Base-by-base conservation (phyloP, 2,329 filamentous ascomycete species). In the Colletotrichum abscissum region DNA sequence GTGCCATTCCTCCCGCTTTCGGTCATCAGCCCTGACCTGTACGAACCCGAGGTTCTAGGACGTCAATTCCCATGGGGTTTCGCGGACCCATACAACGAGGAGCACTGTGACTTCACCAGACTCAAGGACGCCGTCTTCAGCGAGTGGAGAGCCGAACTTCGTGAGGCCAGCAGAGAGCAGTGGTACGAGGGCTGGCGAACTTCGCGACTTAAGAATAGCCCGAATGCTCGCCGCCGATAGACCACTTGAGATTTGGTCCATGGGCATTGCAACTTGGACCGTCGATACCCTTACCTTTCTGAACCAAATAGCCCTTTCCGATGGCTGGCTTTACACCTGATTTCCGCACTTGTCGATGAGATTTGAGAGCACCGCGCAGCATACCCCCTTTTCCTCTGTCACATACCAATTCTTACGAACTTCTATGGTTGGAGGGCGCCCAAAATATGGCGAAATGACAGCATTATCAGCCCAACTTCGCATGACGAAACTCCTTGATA, bases 111-210 rank as follows among this genome's bases (percentile, higher is more conserved):
- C 83, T 99, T 98, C 82, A 87, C 93, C 69, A 92, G 93, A 75
- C 89, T 99, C 77, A 97, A 97, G 84, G 95, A 98, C 73, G 92
- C 93, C 8, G 94, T 99, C 38, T 99, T 99, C 82, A 92, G 88
- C 76, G 96, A 98, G 80, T 99, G 97, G 97, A 93, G 96, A 63
- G 90, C 90, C 56, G 97, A 99, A 81, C 87, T 99, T 73, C 93
- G 96, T 74, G 95, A 98, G 82, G 93, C 95, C 65, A 97, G 95
- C 82, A 91, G 95, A 69, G 95, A 97, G 80, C 90, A 95, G 78
- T 98, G 95, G 94, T 98, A 98, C 78, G 96, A 98, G 83, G 92
- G 94, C 78, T 98, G 96, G 97, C 92, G 97, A 83, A 98, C 91
- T 9, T 92, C 86, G 83, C 86, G 90, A 69, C 87, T 92, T 76